Base-by-base conservation (phyloP, 1,139 yeast genomes). In the Komagataea norvegica region DNA sequence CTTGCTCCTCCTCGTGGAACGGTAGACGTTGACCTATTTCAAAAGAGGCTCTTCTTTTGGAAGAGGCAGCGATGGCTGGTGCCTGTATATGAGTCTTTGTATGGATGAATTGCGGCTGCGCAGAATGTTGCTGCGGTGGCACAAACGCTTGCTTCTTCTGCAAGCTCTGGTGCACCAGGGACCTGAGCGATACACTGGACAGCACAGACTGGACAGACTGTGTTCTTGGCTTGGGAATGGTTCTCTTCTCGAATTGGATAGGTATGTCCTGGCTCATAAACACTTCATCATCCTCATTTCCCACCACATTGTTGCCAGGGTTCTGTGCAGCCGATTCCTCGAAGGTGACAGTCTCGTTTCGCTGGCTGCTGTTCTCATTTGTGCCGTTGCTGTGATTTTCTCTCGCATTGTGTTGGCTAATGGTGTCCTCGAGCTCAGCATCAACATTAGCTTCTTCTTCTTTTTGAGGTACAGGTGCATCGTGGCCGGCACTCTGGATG, bases 181-280 rank as follows among this genome's bases (percentile, higher is more conserved):
- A 71, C 51, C 72, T 70, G 27, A 77, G 57, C 1, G 83, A 76
- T 4, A 79, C 79, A 19, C 78, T 70, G 25, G 81, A 74, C 40
- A 78, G 61, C n/a, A 77, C 82, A 34, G 79, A 72, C 52, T 77
- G 84, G 33, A 74, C 74, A n/a, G 78, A 72, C 49, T 74, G 81
- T 1, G 80, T 69, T 39, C 83, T 61, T 25, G 70, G 64, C 41
- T 72, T 67, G 15, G 69, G 68, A 15, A 74, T 65, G 30, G 72
- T 70, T 45, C 73, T 70, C 57, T 77, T 77, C 49, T 72, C 73
- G 60, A 77, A 77, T 20, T 65, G 60, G 8, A 51, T 51, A 2
- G 43, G 42, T 3, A 40, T 20, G 19, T 41, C 45, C 8, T 35
- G 36, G 6, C 44, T 49, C 7, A 39, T 32, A 3, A 43, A 33